phyloP scores from a whole-genome alignment of 2,329 filamentous ascomycete genomes.

The Diaporthe australafricana region DNA sequence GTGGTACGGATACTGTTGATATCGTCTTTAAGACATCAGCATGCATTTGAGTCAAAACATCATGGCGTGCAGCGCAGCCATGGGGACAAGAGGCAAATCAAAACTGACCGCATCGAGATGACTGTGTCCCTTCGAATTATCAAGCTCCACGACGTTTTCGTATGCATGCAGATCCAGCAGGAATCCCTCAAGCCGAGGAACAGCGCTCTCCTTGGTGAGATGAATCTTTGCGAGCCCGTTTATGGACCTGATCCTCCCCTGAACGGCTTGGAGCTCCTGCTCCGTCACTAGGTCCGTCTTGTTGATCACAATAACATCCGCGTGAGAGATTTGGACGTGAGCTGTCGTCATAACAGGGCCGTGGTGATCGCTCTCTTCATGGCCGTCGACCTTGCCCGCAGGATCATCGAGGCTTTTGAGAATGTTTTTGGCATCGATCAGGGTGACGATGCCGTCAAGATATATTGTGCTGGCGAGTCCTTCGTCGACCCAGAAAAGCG shows the following conservation, averaged over 20 bases:
- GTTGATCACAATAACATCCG: constrained; percentile 94
- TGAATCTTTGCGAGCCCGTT: constrained; percentile 90
- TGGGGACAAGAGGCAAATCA: too few species aligned
- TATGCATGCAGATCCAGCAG: constrained; percentile 94
- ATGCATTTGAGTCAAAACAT: background rate
- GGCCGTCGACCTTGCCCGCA: constrained; percentile 62
- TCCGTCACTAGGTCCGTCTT: constrained; percentile 86
- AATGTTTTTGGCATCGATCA: constrained; percentile 96
- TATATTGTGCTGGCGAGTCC: constrained; percentile 95
- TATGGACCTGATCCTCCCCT: constrained; percentile 81
- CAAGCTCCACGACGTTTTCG: constrained; percentile 80
- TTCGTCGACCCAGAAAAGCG: constrained; percentile 97
- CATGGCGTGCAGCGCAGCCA: background rate
- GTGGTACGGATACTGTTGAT: constrained; percentile 79
- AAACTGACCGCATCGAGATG: constrained; percentile 84
- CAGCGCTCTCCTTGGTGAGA: constrained; percentile 81
- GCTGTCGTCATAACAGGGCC: constrained; percentile 87
- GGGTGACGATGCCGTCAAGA: constrained; percentile 93
- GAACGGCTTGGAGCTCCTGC: constrained; percentile 76
- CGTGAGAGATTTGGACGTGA: constrained; percentile 96
- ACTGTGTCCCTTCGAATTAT: constrained; percentile 83
- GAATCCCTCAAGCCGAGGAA: constrained; percentile 86
- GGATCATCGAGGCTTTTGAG: constrained; percentile 83
- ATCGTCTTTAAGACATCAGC: constrained; percentile 71
- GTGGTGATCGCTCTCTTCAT: constrained; percentile 61